Base-by-base conservation (phyloP, 768 basidiomycete genomes). In the Rhizopogon rudus region DNA sequence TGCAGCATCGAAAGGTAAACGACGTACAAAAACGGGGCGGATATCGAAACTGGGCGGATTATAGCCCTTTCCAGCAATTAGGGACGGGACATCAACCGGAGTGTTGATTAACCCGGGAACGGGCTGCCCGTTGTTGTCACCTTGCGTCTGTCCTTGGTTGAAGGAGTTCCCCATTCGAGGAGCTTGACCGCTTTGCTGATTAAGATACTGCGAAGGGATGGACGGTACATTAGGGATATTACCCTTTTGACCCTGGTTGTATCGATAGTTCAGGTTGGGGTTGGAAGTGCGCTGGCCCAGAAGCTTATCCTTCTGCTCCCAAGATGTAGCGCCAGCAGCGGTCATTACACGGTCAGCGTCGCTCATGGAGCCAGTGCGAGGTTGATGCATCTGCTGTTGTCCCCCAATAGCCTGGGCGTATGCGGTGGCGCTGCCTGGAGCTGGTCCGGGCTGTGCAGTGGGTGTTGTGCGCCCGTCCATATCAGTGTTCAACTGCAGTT, bases 61-160 rank as follows among this genome's bases (percentile, higher is more conserved):
- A 68, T 97, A 97, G 16, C 93, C 93, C 71, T 96, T 96, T 41
- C 81, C 78, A 3, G 88, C 83, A 61, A 93, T 86, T 55, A 97
- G 75, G n/a, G 86, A 79, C 16, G 88, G 89, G 22, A 96, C 84
- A 66, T 96, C 94, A 59, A 94, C 81, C 2, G 92, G 89, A 5
- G 88, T 81, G 51, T 71, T 78, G 51, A 83, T 61, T 64, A 84
- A 78, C 22, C 75, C 75, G 55, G 75, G 69, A 4, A 74, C 68
- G 10, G 72, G 70, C 62, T 81, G 81, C n/a, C 61, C 5, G 56
- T 52, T 62, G 54, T 62, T 67, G 44, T 48, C 67, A 52, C 63
- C 63, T 40, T 68, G 61, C 45, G 67, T 69, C 41, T 64, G 66
- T 35, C 57, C 28, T 40, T 66, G 69, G 40, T 54, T 59, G 51